Evolutionary conservation across 2,329 filamentous ascomycete species (phyloP).

Genomic region (Geosmithia flava): DNA sequence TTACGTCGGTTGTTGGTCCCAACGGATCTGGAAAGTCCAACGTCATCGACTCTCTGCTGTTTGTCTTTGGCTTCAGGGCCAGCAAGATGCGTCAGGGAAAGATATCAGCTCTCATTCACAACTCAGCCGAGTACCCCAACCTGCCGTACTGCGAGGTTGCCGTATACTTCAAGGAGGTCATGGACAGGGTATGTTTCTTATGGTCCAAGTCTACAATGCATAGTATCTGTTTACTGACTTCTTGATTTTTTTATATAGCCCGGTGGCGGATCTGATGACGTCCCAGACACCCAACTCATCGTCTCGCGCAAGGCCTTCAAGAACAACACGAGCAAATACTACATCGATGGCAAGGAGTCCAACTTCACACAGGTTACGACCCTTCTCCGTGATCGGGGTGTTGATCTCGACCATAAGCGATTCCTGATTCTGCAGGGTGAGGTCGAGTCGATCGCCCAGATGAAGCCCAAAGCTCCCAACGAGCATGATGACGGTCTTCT

Average conservation of each 20-base stretch:
- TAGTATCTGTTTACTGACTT: constrained; percentile 11
- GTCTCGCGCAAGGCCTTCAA: constrained; percentile 91
- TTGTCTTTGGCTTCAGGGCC: constrained; percentile 97
- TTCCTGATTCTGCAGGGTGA: constrained; percentile 96
- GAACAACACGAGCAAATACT: constrained; percentile 97
- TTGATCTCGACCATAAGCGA: constrained; percentile 95
- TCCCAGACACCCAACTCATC: constrained; percentile 74
- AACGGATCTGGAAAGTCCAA: constrained; percentile 99
- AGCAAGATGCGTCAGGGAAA: constrained; percentile 99
- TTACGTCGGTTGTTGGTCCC: constrained; percentile 93
- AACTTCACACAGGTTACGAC: constrained; percentile 89
- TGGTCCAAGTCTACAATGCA: neutral
- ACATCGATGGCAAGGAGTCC: constrained; percentile 81
- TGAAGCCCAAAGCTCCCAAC: constrained; percentile 92
- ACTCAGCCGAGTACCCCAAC: constrained; percentile 77
- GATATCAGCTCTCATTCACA: constrained; percentile 94
- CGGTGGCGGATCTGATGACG: constrained; percentile 59
- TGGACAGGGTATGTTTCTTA: constrained; percentile 54
- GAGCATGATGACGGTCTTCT: constrained; percentile 94
- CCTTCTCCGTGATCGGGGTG: constrained; percentile 72
- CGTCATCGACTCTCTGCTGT: constrained; percentile 93
- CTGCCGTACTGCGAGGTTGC: constrained; percentile 89
- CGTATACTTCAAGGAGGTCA: constrained; percentile 91
- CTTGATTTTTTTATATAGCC: constrained; percentile 29
- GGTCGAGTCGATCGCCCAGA: constrained; percentile 96